Conservation (phyloP, 1,284 basidiomycete genomes). For the Ustilago loliicola region DNA sequence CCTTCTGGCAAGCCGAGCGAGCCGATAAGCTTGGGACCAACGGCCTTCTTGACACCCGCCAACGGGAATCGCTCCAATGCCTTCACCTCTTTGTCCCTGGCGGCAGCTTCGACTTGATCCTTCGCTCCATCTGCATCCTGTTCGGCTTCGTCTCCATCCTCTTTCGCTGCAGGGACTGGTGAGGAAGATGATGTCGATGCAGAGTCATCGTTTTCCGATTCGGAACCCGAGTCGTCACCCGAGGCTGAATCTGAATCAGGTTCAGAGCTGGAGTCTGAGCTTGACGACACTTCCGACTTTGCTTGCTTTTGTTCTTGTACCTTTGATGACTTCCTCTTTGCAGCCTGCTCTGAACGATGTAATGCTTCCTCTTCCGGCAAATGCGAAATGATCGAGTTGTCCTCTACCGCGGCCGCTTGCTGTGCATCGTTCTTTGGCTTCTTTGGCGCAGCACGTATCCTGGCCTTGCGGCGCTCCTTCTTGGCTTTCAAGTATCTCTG, state of each 20-base stretch:
- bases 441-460: constrained; percentile 54
- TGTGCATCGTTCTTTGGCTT: constrained; percentile 46
- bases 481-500: constrained; percentile 66
- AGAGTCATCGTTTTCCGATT: constrained; percentile 12
- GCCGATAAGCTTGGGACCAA: constrained; percentile 51
- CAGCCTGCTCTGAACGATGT: constrained; percentile 22
- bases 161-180: not conserved
- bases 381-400: constrained; percentile 25
- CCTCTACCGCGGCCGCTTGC: constrained; percentile 11
- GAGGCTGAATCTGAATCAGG: constrained; percentile 13
- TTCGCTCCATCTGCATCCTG: not conserved
- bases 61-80: constrained; percentile 39
- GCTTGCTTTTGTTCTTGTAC: not conserved
- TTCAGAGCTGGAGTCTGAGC: constrained; percentile 12
- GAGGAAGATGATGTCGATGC: constrained; percentile 16
- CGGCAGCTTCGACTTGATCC: not conserved
- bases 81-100: constrained; percentile 16
- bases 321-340: constrained; percentile 10
- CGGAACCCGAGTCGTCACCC: constrained; percentile 18
- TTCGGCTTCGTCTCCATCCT: not conserved
- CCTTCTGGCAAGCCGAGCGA: constrained; percentile 63
- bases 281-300: constrained; percentile 8
- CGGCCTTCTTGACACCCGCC: constrained; percentile 45
- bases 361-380: constrained; percentile 41
- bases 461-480: constrained; percentile 63